phyloP scores from a whole-genome alignment of 805 yeast species.

The Teunomyces atbi region DNA sequence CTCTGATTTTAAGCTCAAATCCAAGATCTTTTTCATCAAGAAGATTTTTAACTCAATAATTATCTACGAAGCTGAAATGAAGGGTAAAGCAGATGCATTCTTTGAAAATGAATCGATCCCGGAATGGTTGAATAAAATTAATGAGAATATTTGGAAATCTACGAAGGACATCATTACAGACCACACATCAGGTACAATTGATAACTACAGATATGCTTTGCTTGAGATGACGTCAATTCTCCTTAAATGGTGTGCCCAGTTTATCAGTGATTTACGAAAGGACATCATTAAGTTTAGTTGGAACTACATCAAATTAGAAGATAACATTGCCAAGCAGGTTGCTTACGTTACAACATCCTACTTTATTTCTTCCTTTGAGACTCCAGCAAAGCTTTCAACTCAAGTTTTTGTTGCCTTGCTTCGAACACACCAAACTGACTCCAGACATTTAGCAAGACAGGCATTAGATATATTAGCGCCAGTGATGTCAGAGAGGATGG shows the following conservation, averaged over 20 bases:
- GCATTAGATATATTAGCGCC: conserved; percentile 89
- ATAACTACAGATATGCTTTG: conserved; percentile 71
- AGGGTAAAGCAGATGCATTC: conserved; percentile 48
- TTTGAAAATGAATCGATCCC: conserved; percentile 36
- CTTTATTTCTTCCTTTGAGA: conserved; percentile 84
- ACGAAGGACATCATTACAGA: conserved; percentile 50
- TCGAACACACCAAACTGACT: conserved; percentile 81
- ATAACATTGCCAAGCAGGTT: conserved; percentile 82
- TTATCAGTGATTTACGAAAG: conserved; percentile 62
- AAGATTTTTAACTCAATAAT: conserved; percentile 65
- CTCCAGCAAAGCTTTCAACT: conserved; percentile 83
- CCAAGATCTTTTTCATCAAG: conserved; percentile 57
- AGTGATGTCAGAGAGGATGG: conserved; percentile 68
- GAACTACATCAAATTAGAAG: conserved; percentile 89
- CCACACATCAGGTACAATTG: conserved; percentile 66
- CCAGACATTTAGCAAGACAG: conserved; percentile 77
- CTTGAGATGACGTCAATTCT: conserved; percentile 78
- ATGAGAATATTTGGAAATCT: conserved; percentile 71
- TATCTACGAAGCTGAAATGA: conserved; percentile 54
- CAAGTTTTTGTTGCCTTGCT: conserved; percentile 90
- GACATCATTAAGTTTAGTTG: conserved; percentile 92
- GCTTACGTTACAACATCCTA: conserved; percentile 87
- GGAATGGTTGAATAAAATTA: conserved; percentile 65
- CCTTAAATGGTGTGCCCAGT: conserved; percentile 62
- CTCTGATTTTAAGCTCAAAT: conserved; percentile 43